Base-by-base conservation (phyloP, 2,329 filamentous ascomycete species). In the Trichoderma guizhouense region DNA sequence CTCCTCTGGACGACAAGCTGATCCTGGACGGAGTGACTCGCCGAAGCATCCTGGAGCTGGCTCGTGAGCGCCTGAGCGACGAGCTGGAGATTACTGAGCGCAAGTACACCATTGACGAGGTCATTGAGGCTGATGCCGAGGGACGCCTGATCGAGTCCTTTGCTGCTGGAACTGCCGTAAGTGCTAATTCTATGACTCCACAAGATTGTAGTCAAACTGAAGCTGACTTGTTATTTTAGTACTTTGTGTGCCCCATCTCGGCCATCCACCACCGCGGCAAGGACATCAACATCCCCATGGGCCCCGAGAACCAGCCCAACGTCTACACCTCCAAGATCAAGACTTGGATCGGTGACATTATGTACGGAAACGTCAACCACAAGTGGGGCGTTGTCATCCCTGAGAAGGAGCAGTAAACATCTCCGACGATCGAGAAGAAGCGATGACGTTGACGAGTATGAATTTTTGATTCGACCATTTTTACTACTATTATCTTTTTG, bases 21-120 rank as follows among this genome's bases (percentile, higher is more conserved):
- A 97, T 98, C 76, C 86, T 98, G 3, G 92, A 95, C 74, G 95
- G 95, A 74, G 91, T 98, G 12, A 98, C 94, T n/a, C 87, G 95
- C 67, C 87, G 92, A 69, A 95, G 92, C 76, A 89, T 95, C 24
- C 81, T 97, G 43, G 90, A 95, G 75, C 85, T 97, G 24, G 91
- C 89, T 1, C 85, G 88, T 28, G 86, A 90, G 80, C 86, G 91
- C 8, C 82, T 97, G 12, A 80, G 82, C 1, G 84, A 81, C 39
- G 84, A 89, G 74, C 69, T 91, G 2, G 91, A 95, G 76, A 86
- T 97, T 51, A 90, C 95, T 0, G 95, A 97, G 89, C 86, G 92
- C 74, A 90, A 90, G 75, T 96, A 95, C 82, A 94, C 90, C 26
- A 97, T 98, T 79, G 84, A 87, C 34, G 94, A 97, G 81, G 82